Percentiles rank a stretch among this genome's conserved stretches.
These are phyloP conservation scores for Acanthochlamys bracteata DNA, from an alignment of 106 monocot genomes.

Conservation along the genomic window DNA sequence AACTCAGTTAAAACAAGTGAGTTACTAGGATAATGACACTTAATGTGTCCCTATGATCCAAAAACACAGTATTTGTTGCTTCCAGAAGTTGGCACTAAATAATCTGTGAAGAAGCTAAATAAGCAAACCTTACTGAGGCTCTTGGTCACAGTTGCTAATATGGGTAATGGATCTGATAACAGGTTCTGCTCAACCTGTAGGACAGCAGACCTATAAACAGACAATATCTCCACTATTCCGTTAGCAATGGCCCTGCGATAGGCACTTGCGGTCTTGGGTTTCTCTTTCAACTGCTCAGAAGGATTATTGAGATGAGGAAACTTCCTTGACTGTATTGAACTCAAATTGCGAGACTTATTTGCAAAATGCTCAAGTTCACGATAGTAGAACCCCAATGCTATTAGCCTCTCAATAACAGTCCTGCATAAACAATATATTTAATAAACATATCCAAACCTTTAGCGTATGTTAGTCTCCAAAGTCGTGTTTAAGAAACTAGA, in stretches of 20 bases:
- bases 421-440: conserved; percentile 23
- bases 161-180: conserved; percentile 78
- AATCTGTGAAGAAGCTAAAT: too few relatives aligned
- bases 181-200: conserved; percentile 93
- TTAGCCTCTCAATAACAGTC: conserved; percentile 70
- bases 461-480: too few relatives aligned
- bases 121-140: conserved; percentile 93
- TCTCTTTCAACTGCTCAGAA: conserved; percentile 17
- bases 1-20: too few relatives aligned
- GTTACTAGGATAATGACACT: too few relatives aligned
- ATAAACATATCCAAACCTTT: neutral
- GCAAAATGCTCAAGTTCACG: conserved; percentile 81
- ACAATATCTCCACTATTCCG: conserved; percentile 88
- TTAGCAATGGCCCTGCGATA: conserved; percentile 90
- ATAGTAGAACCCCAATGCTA: conserved; percentile 89
- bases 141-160: conserved; percentile 72
- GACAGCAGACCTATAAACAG: conserved; percentile 82
- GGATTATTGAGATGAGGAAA: conserved; percentile 6
- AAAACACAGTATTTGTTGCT: too few relatives aligned
- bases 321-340: conserved; percentile 28
- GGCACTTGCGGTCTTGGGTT: conserved; percentile 38
- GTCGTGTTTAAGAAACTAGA: too few relatives aligned
- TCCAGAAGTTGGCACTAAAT: too few relatives aligned
- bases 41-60: too few relatives aligned
- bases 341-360: conserved; percentile 55